A percentile compares a stretch with the other conserved stretches of the same genome.
Evolutionary conservation across 805 yeast genomes (phyloP).

Genomic region (Ogataea angusta): DNA sequence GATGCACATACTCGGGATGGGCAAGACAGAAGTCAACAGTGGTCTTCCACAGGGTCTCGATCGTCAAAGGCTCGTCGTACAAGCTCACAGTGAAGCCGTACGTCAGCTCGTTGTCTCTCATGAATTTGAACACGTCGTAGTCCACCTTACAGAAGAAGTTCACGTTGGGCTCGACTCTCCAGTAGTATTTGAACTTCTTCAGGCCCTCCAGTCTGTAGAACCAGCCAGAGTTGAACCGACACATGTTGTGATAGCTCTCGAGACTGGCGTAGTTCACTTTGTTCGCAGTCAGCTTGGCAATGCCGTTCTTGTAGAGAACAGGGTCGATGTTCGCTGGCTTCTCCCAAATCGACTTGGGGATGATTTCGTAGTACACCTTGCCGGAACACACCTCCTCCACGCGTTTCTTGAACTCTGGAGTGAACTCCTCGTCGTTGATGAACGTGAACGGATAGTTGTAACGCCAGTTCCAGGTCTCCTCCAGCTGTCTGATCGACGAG

Average conservation of each 20-base stretch:
- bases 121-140: slow-evolving; percentile 75
- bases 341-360: slow-evolving; percentile 50
- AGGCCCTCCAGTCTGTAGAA: slow-evolving; percentile 71
- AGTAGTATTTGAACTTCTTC: slow-evolving; percentile 75
- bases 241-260: slow-evolving; percentile 83
- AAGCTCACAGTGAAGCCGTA: slow-evolving; percentile 77
- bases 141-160: slow-evolving; percentile 72
- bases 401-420: slow-evolving; percentile 49
- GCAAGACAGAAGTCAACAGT: slow-evolving; percentile 60
- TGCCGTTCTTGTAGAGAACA: slow-evolving; percentile 21
- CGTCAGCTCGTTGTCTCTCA: slow-evolving; percentile 68
- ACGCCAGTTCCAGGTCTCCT: slow-evolving; percentile 57
- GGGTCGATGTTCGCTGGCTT: slow-evolving; percentile 57
- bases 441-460: slow-evolving; percentile 75
- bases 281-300: slow-evolving; percentile 32
- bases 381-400: slow-evolving; percentile 38
- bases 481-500: slow-evolving; percentile 55
- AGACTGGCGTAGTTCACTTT: slow-evolving; percentile 72
- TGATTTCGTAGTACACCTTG: slow-evolving; percentile 27
- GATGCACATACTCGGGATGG: slow-evolving; percentile 56
- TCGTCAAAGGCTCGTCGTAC: slow-evolving; percentile 62
- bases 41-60: slow-evolving; percentile 73
- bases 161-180: slow-evolving; percentile 90
- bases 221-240: slow-evolving; percentile 83
- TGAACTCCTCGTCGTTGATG: slow-evolving; percentile 67